Evolutionary conservation across 2,329 filamentous ascomycete species (phyloP).

Genomic region (Botrytis deweyae): DNA sequence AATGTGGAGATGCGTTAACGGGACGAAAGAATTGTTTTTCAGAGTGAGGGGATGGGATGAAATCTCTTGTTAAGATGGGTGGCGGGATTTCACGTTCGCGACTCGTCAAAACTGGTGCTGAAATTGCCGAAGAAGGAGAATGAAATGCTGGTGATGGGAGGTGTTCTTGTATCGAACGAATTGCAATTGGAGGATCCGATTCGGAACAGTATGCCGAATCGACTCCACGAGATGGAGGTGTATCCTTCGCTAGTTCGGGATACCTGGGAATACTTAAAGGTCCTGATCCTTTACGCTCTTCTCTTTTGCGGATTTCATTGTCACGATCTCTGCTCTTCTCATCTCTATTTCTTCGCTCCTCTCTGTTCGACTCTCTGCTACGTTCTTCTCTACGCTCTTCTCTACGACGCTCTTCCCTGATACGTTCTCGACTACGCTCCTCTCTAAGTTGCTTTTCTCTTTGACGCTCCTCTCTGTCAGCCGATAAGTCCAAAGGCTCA

Average conservation of each 20-base stretch:
- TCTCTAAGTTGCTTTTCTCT: conserved; percentile 12
- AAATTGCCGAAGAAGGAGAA: conserved; percentile 20
- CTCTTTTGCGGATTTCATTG: neutral
- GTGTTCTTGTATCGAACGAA: conserved; percentile 23
- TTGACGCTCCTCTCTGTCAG: neutral
- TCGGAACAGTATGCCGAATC: conserved; percentile 40
- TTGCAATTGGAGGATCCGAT: conserved; percentile 31
- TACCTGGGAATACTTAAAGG: conserved; percentile 19
- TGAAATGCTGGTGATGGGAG: conserved; percentile 22
- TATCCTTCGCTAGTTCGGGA: conserved; percentile 25
- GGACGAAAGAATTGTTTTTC: conserved; percentile 60
- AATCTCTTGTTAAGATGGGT: conserved; percentile 26
- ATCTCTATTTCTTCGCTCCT: neutral
- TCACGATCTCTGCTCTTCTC: neutral
- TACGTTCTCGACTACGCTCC: neutral
- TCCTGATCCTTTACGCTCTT: neutral
- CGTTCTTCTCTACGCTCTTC: conserved; percentile 1
- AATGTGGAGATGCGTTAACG: conserved; percentile 62
- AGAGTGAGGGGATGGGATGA: conserved; percentile 44
- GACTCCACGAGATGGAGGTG: conserved; percentile 36
- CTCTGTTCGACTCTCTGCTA: neutral
- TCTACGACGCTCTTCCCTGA: neutral
- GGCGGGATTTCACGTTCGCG: conserved; percentile 8
- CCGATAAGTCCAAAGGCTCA: conserved; percentile 12
- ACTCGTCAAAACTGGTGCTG: conserved; percentile 12